These are phyloP conservation scores for Cryptosporidium parvum DNA, from an alignment of 169 alveolate genomes.

Conservation along the genomic window DNA sequence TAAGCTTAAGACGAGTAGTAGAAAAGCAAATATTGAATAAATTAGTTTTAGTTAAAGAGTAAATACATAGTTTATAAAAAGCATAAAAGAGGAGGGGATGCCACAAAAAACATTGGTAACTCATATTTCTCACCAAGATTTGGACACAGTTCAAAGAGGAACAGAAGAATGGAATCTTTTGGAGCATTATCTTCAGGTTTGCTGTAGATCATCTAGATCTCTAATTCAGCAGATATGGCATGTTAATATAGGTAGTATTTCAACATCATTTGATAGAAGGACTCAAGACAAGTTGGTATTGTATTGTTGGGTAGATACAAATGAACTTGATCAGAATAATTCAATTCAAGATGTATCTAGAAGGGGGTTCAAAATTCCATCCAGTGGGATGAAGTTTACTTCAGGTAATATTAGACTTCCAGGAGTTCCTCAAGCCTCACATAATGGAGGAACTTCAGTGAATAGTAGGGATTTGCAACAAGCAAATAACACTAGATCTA, in stretches of 20 bases:
- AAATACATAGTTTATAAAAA: background rate
- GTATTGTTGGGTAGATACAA: constrained; percentile 86
- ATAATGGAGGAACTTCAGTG: background rate
- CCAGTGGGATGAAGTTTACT: constrained; percentile 87
- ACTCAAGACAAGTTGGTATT: constrained; percentile 83
- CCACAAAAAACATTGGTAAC: constrained; percentile 52
- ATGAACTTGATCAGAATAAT: constrained; percentile 86
- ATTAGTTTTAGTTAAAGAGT: background rate
- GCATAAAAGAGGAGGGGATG: background rate
- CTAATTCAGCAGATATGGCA: constrained; percentile 73
- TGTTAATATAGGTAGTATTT: constrained; percentile 47
- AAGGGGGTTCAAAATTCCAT: constrained; percentile 87
- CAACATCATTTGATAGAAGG: constrained; percentile 72
- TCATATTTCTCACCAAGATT: constrained; percentile 58
- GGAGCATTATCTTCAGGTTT: constrained; percentile 69
- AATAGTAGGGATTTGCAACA: background rate
- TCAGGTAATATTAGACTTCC: constrained; percentile 88
- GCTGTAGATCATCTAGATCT: constrained; percentile 73
- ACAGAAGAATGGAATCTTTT: constrained; percentile 70
- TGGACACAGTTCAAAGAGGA: constrained; percentile 73
- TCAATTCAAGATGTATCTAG: constrained; percentile 89
- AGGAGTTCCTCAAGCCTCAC: constrained; percentile 59
- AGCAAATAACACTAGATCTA: background rate
- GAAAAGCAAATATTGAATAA: background rate
- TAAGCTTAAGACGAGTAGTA: background rate